These are phyloP conservation scores for Polysphondylium violaceum DNA, from an alignment of 78 protist genomes.

Conservation along the genomic window DNA sequence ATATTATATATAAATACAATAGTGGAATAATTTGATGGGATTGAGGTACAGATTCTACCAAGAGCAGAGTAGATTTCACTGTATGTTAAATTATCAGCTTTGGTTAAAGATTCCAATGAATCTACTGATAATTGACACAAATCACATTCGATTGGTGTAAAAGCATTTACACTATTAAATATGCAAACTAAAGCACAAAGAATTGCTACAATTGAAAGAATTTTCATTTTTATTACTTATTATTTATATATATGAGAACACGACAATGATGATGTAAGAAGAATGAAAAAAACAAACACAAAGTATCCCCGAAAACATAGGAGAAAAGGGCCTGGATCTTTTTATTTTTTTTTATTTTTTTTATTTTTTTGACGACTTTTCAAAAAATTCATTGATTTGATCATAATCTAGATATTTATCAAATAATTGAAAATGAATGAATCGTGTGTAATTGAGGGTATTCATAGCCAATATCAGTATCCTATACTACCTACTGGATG, in stretches of 20 bases:
- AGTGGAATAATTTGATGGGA: constrained; percentile 16
- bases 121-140: constrained; percentile 25
- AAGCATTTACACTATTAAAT: not conserved
- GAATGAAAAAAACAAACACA: too few species aligned
- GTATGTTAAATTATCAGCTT: constrained; percentile 5
- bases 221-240: not conserved
- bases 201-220: not conserved
- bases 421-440: too few species aligned
- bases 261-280: not conserved
- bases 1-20: not conserved
- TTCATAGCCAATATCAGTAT: constrained; percentile 69
- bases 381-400: too few species aligned
- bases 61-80: constrained; percentile 16
- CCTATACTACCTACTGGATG: constrained; percentile 71
- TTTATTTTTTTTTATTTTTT: too few species aligned
- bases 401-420: too few species aligned
- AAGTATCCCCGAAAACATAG: not conserved
- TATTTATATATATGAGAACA: not conserved
- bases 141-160: constrained; percentile 41
- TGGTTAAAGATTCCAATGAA: not conserved
- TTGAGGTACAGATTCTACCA: constrained; percentile 20
- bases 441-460: too few species aligned
- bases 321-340: not conserved
- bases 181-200: not conserved
- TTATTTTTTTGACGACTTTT: too few species aligned